phyloP scores from a whole-genome alignment of 352 stramenopile species.

The Pseudoperonospora humuli region DNA sequence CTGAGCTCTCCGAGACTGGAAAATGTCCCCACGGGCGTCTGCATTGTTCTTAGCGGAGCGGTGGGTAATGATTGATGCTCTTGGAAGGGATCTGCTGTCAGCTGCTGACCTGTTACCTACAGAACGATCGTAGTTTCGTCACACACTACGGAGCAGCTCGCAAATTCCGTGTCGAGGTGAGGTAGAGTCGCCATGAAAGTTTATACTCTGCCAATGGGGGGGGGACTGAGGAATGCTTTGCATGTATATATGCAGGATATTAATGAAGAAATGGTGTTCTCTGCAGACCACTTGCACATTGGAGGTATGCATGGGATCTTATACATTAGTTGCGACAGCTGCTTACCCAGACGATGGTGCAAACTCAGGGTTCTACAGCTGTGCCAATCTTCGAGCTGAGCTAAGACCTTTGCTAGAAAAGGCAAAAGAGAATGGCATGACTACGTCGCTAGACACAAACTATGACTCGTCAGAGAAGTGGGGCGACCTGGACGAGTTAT shows the following conservation, averaged over 20 bases:
- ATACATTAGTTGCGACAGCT: neutral
- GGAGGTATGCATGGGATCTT: constrained; percentile 30
- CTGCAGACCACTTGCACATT: constrained; percentile 65
- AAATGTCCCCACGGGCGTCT: constrained; percentile 52
- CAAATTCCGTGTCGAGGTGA: constrained; percentile 52
- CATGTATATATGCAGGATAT: constrained; percentile 37
- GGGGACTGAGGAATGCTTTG: neutral
- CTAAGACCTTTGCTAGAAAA: constrained; percentile 50
- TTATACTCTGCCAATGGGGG: neutral
- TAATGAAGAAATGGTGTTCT: constrained; percentile 45
- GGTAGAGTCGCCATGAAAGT: neutral
- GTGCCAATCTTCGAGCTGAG: constrained; percentile 46
- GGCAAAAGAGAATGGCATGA: constrained; percentile 53
- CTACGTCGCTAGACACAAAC: constrained; percentile 78
- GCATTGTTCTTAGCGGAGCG: constrained; percentile 67
- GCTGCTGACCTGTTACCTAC: neutral
- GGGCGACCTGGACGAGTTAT: constrained; percentile 45
- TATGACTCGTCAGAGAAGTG: constrained; percentile 71
- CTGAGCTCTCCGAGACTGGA: constrained; percentile 38
- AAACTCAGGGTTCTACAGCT: constrained; percentile 65
- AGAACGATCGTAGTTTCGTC: constrained; percentile 76
- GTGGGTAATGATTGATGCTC: constrained; percentile 15
- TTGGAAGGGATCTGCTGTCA: neutral
- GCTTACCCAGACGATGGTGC: neutral
- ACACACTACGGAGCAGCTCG: constrained; percentile 72